Evolutionary conservation across 176 grass and related monocot species (phyloP).

Genomic region (Lolium multiflorum): DNA sequence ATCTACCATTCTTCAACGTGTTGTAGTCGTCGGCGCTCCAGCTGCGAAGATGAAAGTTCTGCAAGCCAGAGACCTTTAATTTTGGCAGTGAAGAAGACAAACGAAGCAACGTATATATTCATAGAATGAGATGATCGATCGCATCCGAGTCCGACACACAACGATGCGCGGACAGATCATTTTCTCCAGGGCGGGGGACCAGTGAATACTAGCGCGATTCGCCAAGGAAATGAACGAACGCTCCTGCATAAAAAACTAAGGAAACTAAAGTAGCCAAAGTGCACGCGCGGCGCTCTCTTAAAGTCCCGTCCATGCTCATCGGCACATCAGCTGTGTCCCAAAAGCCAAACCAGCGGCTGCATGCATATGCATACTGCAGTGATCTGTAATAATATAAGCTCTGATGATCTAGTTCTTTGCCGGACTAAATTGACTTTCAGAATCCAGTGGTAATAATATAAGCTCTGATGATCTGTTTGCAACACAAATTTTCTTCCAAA

Average conservation of each 20-base stretch:
- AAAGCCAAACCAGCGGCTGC: conserved; percentile 54
- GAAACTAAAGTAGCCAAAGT: conserved; percentile 47
- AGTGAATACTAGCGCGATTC: no score
- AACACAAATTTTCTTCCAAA: neutral
- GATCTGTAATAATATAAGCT: neutral
- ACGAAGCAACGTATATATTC: neutral
- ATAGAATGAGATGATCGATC: conserved; percentile 1
- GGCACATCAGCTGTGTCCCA: conserved; percentile 43
- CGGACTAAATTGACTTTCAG: neutral
- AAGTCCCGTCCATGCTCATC: conserved; percentile 37
- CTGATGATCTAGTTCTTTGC: neutral
- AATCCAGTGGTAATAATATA: no score
- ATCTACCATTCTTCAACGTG: neutral
- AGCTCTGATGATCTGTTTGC: neutral
- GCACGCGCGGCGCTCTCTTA: conserved; percentile 46
- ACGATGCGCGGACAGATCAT: conserved; percentile 37
- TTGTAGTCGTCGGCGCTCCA: neutral
- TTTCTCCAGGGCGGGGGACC: neutral
- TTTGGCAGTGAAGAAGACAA: neutral
- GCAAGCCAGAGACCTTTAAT: neutral
- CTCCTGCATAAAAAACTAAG: neutral
- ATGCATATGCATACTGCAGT: neutral
- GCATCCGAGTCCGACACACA: conserved; percentile 18
- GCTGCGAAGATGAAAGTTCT: neutral
- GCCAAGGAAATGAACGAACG: no score